phyloP scores from a whole-genome alignment of 345 rosid genomes.

The Euphorbia pulcherrima region DNA sequence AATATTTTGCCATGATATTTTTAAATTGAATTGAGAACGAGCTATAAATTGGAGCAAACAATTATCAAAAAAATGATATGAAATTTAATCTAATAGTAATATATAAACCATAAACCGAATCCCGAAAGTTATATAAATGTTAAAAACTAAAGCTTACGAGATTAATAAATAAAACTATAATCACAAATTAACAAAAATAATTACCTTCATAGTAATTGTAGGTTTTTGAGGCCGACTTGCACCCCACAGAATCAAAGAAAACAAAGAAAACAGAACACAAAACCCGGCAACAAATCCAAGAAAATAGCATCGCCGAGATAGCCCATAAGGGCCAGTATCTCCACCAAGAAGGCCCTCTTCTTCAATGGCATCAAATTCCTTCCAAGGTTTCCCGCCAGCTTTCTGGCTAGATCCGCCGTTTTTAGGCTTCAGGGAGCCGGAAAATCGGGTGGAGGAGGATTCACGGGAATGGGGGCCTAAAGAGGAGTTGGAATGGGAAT shows the following conservation, averaged over 20 bases:
- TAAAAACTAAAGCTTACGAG: no score
- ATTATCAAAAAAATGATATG: no score
- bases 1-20: no score
- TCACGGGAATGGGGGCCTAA: conserved; percentile 64
- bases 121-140: no score
- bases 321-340: conserved; percentile 20
- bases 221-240: conserved; percentile 67
- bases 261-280: conserved; percentile 43
- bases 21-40: no score
- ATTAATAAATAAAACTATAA: no score
- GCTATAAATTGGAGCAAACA: no score
- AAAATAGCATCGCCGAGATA: conserved; percentile 50
- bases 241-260: conserved; percentile 66
- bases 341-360: conserved; percentile 57
- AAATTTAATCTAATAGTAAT: no score
- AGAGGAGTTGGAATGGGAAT: conserved; percentile 69
- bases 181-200: background rate
- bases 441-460: conserved; percentile 63
- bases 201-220: conserved; percentile 55
- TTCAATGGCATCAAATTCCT: conserved; percentile 65
- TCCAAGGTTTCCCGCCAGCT: conserved; percentile 31
- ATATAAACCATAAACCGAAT: background rate
- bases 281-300: conserved; percentile 50
- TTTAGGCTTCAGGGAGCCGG: conserved; percentile 46
- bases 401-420: conserved; percentile 26